Conservation (phyloP, 768 basidiomycete genomes). For the Lactarius trivialis region DNA sequence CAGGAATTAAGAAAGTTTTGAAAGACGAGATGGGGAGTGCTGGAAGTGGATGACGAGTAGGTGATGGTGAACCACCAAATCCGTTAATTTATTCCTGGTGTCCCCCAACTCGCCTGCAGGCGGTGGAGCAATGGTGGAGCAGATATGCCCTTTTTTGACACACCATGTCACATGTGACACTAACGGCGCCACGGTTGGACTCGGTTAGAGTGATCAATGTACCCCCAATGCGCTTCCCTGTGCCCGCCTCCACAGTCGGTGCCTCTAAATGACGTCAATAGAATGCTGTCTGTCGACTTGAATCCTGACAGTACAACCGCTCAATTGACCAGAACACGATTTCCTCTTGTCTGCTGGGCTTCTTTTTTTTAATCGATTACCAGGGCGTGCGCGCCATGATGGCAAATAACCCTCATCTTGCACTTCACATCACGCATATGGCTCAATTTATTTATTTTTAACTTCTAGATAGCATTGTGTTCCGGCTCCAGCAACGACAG, state of each 20-base stretch:
- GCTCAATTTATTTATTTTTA: not conserved
- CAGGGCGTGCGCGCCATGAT: not conserved
- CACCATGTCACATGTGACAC: conserved; percentile 3
- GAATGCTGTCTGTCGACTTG: too few relatives aligned
- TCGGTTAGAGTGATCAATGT: not conserved
- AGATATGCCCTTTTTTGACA: conserved; percentile 4
- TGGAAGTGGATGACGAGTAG: conserved; percentile 1
- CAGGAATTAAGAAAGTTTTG: not conserved
- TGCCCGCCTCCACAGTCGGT: not conserved
- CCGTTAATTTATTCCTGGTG: conserved; percentile 5
- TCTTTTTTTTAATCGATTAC: not conserved
- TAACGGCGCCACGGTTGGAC: conserved; percentile 5
- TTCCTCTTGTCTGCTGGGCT: not conserved
- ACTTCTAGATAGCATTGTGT: not conserved
- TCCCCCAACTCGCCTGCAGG: not conserved
- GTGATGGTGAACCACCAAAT: not conserved
- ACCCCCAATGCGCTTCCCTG: not conserved
- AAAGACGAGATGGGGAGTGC: not conserved
- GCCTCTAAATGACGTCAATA: not conserved
- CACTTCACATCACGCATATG: not conserved
- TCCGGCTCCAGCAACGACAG: not conserved
- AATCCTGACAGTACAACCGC: too few relatives aligned
- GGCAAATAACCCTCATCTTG: not conserved
- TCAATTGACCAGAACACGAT: not conserved
- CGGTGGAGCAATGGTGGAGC: conserved; percentile 8